Base-by-base conservation (phyloP, 164 flowering plant genomes). In the Chimonanthus salicifolius region DNA sequence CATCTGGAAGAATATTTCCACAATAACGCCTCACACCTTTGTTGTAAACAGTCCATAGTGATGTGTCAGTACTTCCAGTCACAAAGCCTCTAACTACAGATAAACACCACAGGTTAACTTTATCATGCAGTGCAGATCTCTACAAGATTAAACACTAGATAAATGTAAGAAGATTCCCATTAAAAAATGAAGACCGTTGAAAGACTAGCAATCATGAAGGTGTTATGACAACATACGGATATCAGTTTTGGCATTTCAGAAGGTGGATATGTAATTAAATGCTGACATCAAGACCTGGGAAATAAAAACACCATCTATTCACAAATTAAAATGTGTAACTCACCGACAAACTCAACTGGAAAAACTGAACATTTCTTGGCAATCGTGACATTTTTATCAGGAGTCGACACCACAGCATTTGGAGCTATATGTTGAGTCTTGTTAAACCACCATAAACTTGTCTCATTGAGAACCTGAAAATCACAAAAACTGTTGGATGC, bases 311-410 rank as follows among this genome's bases (percentile, higher is more conserved):
- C 4, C 4, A 0, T 3, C 16, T 11, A 54, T 15, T 21, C n/a
- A 71, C n/a, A 3, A 43, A 33, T 4, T 33, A 33, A 33, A 54
- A n/a, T 44, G 62, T 5, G 58, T 58, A 47, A 74, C 99, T 85
- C 77, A 94, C 99, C 99, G 54, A 94, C 99, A 89, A 94, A 92
- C 79, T 96, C 99, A 71, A 96, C 95, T 10, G 97, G 97, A 76
- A 94, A 94, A 67, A 96, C 97, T 0, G 91, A 84, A 74, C 99
- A 96, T 80, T 94, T 96, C 88, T 85, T 89, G 7, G 97, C 95
- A 75, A 96, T 94, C 9, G 97, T 90, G 4, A 96, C 99, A 79
- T 94, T 96, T 81, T 78, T 84, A 81, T 96, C 98, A 4, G 99
- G 98, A 50, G 83, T 77, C 7, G 87, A 82, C 3, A 96, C 81